phyloP scores from a whole-genome alignment of 2,329 filamentous ascomycete genomes.

The Talaromyces sp. region DNA sequence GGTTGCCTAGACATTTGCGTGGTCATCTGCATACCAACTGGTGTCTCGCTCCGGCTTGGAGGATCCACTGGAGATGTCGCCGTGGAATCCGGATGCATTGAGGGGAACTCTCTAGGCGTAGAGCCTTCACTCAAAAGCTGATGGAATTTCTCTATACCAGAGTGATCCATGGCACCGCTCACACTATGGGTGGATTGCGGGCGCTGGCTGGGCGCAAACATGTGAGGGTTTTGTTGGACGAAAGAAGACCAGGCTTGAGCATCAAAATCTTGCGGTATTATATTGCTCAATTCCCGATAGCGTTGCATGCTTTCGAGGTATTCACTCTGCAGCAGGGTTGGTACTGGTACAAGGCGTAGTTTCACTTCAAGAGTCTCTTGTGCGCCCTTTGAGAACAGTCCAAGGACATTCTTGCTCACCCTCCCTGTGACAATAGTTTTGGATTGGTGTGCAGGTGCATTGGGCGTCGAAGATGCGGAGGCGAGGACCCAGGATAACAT shows the following conservation, averaged over 20 bases:
- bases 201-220: conserved; percentile 26
- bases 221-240: conserved; percentile 62
- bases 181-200: conserved; percentile 23
- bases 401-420: conserved; percentile 78
- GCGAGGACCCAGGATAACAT: conserved; percentile 82
- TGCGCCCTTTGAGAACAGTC: conserved; percentile 71
- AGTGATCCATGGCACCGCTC: conserved; percentile 35
- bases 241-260: conserved; percentile 73
- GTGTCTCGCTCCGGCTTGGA: conserved; percentile 36
- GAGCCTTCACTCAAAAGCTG: conserved; percentile 41
- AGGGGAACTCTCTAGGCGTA: conserved; percentile 38
- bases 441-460: conserved; percentile 54
- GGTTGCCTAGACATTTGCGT: conserved; percentile 25
- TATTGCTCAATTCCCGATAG: conserved; percentile 54
- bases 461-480: conserved; percentile 52
- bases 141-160: conserved; percentile 43
- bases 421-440: conserved; percentile 74
- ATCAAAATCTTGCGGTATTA: conserved; percentile 59
- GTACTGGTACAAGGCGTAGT: conserved; percentile 74
- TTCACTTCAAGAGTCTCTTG: conserved; percentile 91
- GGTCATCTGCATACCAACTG: conserved; percentile 24
- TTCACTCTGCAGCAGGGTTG: conserved; percentile 58
- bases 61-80: conserved; percentile 31
- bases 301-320: conserved; percentile 58
- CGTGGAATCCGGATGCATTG: conserved; percentile 34